A percentile compares a stretch with the other conserved stretches of the same genome.
These are phyloP conservation scores for Phialophora chinensis DNA, from an alignment of 2,329 filamentous ascomycete species.

Conservation along the genomic window DNA sequence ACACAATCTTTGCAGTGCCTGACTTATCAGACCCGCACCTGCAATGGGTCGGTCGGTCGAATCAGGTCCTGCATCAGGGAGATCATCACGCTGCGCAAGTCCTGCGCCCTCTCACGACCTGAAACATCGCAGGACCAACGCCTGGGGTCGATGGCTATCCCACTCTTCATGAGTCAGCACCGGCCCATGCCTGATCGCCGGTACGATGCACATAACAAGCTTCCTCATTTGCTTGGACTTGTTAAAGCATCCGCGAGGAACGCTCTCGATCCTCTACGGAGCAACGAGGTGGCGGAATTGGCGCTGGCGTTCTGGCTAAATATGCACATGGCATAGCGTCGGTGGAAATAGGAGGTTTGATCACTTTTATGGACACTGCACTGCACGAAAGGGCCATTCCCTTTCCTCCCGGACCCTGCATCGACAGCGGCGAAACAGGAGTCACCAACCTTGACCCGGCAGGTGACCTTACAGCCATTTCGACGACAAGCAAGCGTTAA, in stretches of 20 bases:
- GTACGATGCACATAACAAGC: background rate
- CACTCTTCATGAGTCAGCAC: conserved; percentile 1
- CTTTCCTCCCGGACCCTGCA: background rate
- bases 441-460: background rate
- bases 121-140: background rate
- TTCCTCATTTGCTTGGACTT: background rate
- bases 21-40: background rate
- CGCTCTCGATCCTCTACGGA: background rate
- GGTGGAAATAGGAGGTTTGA: background rate
- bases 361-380: background rate
- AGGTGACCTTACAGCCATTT: background rate
- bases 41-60: background rate
- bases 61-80: background rate
- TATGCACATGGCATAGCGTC: background rate
- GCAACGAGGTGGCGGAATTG: background rate
- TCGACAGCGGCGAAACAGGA: background rate
- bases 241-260: background rate
- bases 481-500: background rate
- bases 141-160: background rate
- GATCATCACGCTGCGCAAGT: background rate
- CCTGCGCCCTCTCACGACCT: background rate
- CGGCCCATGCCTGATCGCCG: background rate
- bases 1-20: background rate
- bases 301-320: background rate
- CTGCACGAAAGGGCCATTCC: background rate